Conservation (phyloP, 768 basidiomycete genomes). For the Leccinum uliginosum region DNA sequence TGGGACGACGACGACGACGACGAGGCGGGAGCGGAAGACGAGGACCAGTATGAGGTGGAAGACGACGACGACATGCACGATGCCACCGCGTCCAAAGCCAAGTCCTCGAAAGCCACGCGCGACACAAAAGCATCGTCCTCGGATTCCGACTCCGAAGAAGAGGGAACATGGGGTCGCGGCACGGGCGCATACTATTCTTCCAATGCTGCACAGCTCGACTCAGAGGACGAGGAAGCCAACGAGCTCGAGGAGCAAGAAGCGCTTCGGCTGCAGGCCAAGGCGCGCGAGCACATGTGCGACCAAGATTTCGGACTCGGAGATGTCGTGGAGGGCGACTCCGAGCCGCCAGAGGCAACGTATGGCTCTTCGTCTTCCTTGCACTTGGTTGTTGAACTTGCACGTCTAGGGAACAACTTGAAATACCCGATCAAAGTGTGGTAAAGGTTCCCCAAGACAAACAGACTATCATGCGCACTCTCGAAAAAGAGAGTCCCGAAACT, state of each 20-base stretch:
- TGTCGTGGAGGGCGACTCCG: slow-evolving; percentile 35
- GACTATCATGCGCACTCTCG: slow-evolving; percentile 58
- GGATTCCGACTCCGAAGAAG: slow-evolving; percentile 27
- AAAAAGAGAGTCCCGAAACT: slow-evolving; percentile 73
- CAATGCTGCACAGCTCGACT: slow-evolving; percentile 75
- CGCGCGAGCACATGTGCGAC: slow-evolving; percentile 64
- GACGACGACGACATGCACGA: slow-evolving; percentile 23
- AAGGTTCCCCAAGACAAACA: slow-evolving; percentile 53
- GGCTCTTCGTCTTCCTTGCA: neutral
- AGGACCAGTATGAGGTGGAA: slow-evolving; percentile 20
- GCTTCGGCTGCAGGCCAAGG: slow-evolving; percentile 69
- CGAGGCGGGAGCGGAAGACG: slow-evolving; percentile 37
- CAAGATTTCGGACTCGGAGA: slow-evolving; percentile 84
- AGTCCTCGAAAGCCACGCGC: slow-evolving; percentile 8
- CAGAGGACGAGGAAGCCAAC: slow-evolving; percentile 85
- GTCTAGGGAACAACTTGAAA: slow-evolving; percentile 15
- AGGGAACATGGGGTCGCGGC: slow-evolving; percentile 75
- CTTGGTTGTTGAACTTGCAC: slow-evolving; percentile 3
- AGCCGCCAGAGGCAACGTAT: slow-evolving; percentile 29
- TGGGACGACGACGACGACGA: slow-evolving; percentile 34
- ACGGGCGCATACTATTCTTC: slow-evolving; percentile 84
- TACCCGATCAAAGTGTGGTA: neutral
- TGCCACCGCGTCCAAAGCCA: slow-evolving; percentile 4
- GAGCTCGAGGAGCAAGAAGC: slow-evolving; percentile 89
- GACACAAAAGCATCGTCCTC: slow-evolving; percentile 12